Evolutionary conservation across 1,284 basidiomycete genomes (phyloP), one percentile per base, ranked within the genome.

Genomic region (Cystobasidium slooffiae): DNA sequence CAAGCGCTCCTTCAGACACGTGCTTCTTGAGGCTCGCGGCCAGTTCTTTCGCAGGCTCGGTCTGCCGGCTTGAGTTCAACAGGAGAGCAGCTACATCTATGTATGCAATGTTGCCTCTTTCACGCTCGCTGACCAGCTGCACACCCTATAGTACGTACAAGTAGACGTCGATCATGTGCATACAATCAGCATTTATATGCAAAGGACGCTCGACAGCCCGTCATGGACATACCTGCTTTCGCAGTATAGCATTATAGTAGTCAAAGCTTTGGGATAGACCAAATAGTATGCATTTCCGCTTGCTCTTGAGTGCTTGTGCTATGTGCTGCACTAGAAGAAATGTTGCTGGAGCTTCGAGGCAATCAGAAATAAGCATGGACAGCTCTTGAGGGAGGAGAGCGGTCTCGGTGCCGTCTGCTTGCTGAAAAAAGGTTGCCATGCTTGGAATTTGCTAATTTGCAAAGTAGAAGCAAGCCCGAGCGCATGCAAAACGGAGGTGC

Each of bases 291-390:
- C 77, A 76, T 22, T 31, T 24, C n/a, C 75, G 61, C 16, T 55
- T 43, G 0, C 55, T 69, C 31, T 75, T 68, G 16, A 78, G 56
- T 1, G 76, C 66, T 8, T 64, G 53, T 44, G 64, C 41, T 31
- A 78, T 39, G 22, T 75, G 64, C 12, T 75, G 74, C 5, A 66
- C 64, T 4, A 77, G 46, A 31, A 75, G 58, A 31, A 76, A 77
- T 1, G 67, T 68, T 7, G 74, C 75, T 1, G 76, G 76, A 5
- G 75, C 62, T 43, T 66, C 67, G 55, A 78, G 68, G 31, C 75
- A 75, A 53, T 78, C 78, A 46, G 78, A 77, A 39, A 78, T 68
- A 22, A 78, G 43, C 59, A 77, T 51, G 37, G 37, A 51, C 22
- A 73, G 63, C 62, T 66, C 63, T 12, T n/a, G 52, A 20, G 70